Evolutionary conservation across 2,329 filamentous ascomycete species (phyloP), one percentile per base, ranked within the genome.

Genomic region (Lachnellula willkommii): DNA sequence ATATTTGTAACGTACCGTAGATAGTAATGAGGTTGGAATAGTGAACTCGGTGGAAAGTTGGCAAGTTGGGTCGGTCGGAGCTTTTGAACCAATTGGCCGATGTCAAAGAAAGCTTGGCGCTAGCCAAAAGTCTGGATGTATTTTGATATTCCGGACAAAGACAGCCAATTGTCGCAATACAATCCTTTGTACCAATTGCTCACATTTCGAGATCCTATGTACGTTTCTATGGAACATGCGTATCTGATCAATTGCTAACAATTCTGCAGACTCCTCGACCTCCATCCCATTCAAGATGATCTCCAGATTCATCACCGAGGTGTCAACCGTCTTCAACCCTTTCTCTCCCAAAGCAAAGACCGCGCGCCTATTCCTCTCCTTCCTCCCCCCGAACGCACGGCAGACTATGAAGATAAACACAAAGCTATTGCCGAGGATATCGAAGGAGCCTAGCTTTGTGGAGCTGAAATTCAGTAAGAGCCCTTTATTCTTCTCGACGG

Each of bases 311-410:
- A 82, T 95, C 72, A 93, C 91, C 71, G 84, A 90, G 71, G 85
- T 97, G 67, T 84, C 81, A 67, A 87, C 90, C 63, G 84, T 84
- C 71, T 96, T 97, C 84, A 96, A 95, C 75, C 93, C 94, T 40
- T 97, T 97, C 81, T 88, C 85, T 28, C 75, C 81, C 24, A 79
- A 81, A 70, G 85, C 90, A 60, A 91, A 90, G 69, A 87, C 92
- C 24, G 92, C 90, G 40, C 87, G 94, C 45, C 80, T 95, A 51
- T 94, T 97, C 74, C 89, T 97, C 64, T 87, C 89, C 35, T 80
- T 88, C 61, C 83, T 99, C 35, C 90, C 93, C 9, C 83, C 91
- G 43, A 84, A 87, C 67, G 91, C 91, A 58, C 84, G 91, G 54
- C 80, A 77, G 53, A 84, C 82, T 62, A 90, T 96, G 78, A 82